Evolutionary conservation across 106 monocot genomes (phyloP).

Genomic region (Dendrobium nobile): DNA sequence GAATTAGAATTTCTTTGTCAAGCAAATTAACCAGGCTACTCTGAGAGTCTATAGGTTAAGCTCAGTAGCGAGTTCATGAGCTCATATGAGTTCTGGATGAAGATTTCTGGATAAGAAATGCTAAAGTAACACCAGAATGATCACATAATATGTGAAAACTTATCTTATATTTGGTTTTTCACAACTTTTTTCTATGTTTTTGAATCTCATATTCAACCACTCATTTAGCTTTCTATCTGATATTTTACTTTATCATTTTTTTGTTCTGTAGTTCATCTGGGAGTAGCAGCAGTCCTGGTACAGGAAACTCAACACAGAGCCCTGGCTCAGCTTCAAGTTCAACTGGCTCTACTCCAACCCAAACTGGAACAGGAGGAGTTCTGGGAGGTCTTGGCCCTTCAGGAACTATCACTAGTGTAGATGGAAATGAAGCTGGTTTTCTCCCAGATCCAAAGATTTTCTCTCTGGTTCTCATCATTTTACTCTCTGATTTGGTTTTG

Average conservation of each 20-base stretch:
- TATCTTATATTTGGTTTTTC: too few species aligned
- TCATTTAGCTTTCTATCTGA: neutral
- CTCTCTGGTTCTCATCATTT: neutral
- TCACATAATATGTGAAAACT: too few species aligned
- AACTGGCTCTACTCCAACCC: slow-evolving; percentile 10
- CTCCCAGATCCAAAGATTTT: neutral
- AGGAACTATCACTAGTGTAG: slow-evolving; percentile 6
- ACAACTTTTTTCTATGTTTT: too few species aligned
- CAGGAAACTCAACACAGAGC: neutral
- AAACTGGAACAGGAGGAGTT: neutral
- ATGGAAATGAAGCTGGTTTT: slow-evolving; percentile 11
- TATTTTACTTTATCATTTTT: neutral
- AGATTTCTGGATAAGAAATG: too few species aligned
- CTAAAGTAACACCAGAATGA: too few species aligned
- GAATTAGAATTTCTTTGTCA: too few species aligned
- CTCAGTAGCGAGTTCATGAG: too few species aligned
- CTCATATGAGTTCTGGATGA: too few species aligned
- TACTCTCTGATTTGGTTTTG: neutral
- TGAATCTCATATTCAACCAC: too few species aligned
- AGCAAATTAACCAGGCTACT: too few species aligned
- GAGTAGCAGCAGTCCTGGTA: neutral
- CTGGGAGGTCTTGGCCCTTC: slow-evolving; percentile 23
- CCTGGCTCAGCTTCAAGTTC: neutral
- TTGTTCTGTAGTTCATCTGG: slow-evolving; percentile 11
- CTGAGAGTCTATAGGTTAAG: too few species aligned